Evolutionary conservation across 352 stramenopile genomes (phyloP).

Genomic region (Pythium sukuiense): DNA sequence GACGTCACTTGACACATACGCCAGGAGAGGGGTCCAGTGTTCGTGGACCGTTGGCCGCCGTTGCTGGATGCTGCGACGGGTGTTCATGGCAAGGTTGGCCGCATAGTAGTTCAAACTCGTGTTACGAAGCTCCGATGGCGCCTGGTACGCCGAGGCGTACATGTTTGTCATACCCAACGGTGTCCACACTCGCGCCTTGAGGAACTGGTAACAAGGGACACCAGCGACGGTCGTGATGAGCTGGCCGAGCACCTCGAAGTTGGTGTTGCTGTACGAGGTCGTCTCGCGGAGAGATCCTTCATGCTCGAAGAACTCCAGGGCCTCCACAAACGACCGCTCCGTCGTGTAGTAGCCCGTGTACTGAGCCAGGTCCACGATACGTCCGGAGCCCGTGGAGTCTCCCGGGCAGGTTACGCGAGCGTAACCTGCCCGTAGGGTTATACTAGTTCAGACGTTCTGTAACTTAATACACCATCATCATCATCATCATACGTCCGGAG

Average conservation of each 20-base stretch:
- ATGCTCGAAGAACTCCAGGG: constrained; percentile 34
- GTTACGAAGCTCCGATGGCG: neutral
- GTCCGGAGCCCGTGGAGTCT: constrained; percentile 39
- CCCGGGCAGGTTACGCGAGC: too few species aligned
- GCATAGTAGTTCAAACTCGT: constrained; percentile 18
- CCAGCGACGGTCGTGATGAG: constrained; percentile 45
- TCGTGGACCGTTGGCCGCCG: too few species aligned
- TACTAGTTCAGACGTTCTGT: too few species aligned
- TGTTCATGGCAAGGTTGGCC: too few species aligned
- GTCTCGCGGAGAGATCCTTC: constrained; percentile 43
- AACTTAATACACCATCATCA: too few species aligned
- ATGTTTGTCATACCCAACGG: constrained; percentile 61
- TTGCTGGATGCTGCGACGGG: too few species aligned
- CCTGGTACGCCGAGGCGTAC: constrained; percentile 29
- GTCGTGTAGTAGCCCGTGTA: constrained; percentile 42
- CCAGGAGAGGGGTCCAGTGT: too few species aligned
- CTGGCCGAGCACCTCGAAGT: constrained; percentile 57
- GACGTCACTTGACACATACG: too few species aligned
- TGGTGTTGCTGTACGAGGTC: constrained; percentile 54
- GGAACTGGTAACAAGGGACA: constrained; percentile 44
- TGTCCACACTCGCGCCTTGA: constrained; percentile 47
- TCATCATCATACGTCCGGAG: too few species aligned
- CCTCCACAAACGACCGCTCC: constrained; percentile 35
- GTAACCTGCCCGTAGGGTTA: too few species aligned
- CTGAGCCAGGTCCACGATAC: constrained; percentile 25